These are phyloP conservation scores for Phytophthora colocasiae DNA, from an alignment of 352 stramenopile species.

Conservation along the genomic window DNA sequence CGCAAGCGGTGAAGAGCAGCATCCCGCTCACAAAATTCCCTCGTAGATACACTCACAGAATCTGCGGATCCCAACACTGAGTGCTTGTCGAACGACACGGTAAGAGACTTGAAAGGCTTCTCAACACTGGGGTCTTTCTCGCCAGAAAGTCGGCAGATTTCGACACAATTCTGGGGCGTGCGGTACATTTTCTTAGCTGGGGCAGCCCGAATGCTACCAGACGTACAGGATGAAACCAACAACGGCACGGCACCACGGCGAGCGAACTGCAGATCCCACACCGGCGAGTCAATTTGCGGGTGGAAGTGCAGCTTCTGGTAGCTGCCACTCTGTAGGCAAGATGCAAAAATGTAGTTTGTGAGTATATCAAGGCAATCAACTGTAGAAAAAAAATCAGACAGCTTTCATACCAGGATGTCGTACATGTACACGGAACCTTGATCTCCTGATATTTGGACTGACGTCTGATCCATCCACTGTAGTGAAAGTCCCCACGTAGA, in stretches of 20 bases:
- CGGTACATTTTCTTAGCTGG: slow-evolving; percentile 75
- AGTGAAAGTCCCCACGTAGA: slow-evolving; percentile 82
- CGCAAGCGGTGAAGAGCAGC: slow-evolving; percentile 78
- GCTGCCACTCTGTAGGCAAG: slow-evolving; percentile 62
- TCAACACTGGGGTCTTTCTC: slow-evolving; percentile 62
- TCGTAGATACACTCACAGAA: slow-evolving; percentile 43
- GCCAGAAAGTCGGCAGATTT: slow-evolving; percentile 70
- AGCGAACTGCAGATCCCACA: slow-evolving; percentile 83
- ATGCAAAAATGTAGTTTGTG: background rate
- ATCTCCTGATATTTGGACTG: slow-evolving; percentile 80
- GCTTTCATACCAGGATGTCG: slow-evolving; percentile 75
- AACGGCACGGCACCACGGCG: slow-evolving; percentile 52
- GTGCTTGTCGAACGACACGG: slow-evolving; percentile 53
- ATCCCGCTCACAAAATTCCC: slow-evolving; percentile 81
- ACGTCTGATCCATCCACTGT: slow-evolving; percentile 81
- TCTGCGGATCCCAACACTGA: slow-evolving; percentile 58
- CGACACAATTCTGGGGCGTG: slow-evolving; percentile 66
- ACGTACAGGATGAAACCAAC: slow-evolving; percentile 73
- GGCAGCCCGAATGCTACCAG: slow-evolving; percentile 67
- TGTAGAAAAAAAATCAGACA: background rate
- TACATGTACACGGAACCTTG: slow-evolving; percentile 85
- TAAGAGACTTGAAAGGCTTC: slow-evolving; percentile 64
- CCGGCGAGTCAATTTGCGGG: slow-evolving; percentile 83
- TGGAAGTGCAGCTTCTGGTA: slow-evolving; percentile 87
- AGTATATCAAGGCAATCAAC: background rate